Percentiles rank a stretch among this genome's conserved stretches.
Evolutionary conservation across 768 basidiomycete genomes (phyloP).

Genomic region (Daedalea quercina): DNA sequence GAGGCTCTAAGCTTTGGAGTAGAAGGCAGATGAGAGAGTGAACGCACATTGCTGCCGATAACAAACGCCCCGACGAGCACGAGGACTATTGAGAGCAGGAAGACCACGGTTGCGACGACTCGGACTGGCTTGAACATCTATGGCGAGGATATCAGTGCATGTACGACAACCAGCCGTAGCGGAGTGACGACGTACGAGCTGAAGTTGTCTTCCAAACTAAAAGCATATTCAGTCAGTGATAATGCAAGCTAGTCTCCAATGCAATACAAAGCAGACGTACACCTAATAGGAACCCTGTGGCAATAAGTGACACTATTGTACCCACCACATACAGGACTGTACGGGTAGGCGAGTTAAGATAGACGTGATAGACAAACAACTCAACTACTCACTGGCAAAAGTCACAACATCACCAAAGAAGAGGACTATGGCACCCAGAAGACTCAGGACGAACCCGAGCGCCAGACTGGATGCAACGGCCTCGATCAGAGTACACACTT

Average conservation of each 20-base stretch:
- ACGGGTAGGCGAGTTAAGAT: not conserved
- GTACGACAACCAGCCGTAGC: not conserved
- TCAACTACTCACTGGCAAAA: conserved; percentile 62
- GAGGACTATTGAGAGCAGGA: conserved; percentile 73
- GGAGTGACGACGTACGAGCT: conserved; percentile 46
- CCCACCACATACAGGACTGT: conserved; percentile 80
- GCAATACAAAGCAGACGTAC: conserved; percentile 38
- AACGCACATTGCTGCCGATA: conserved; percentile 52
- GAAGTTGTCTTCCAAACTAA: conserved; percentile 75
- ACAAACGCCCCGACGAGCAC: conserved; percentile 87
- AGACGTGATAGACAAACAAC: not conserved
- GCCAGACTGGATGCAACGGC: conserved; percentile 41
- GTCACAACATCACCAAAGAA: conserved; percentile 60
- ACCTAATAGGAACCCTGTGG: conserved; percentile 88
- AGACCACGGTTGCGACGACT: conserved; percentile 69
- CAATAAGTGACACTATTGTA: conserved; percentile 73
- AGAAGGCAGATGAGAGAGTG: not conserved
- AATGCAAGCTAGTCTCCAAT: not conserved
- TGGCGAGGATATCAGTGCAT: not conserved
- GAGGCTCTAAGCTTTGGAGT: not conserved
- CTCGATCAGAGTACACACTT: not conserved
- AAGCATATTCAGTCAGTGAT: not conserved
- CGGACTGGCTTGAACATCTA: conserved; percentile 97
- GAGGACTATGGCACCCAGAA: conserved; percentile 73
- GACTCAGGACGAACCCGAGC: conserved; percentile 71